Evolutionary conservation across 1,139 yeast genomes (phyloP).

Genomic region (Torulaspora pretoriensis): DNA sequence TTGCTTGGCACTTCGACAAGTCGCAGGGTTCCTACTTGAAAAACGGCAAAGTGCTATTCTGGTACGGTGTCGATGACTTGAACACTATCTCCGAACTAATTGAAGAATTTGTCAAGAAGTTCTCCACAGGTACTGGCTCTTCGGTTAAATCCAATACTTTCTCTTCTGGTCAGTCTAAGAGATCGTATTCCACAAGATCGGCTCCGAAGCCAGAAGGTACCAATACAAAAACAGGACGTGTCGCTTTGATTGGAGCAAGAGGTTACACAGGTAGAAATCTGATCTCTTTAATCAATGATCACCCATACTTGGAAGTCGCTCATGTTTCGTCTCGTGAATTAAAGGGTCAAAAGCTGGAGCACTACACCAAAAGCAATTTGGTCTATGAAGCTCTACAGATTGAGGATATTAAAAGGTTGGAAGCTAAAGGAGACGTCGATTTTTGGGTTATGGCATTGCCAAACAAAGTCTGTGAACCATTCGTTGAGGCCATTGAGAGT

Average conservation of each 20-base stretch:
- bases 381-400: conserved; percentile 80
- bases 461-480: conserved; percentile 95
- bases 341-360: conserved; percentile 78
- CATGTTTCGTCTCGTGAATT: conserved; percentile 96
- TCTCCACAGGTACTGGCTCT: conserved; percentile 15
- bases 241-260: conserved; percentile 96
- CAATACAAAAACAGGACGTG: conserved; percentile 56
- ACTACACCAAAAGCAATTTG: conserved; percentile 77
- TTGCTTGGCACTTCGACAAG: conserved; percentile 87
- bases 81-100: conserved; percentile 62
- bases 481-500: conserved; percentile 86
- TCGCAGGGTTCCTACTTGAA: conserved; percentile 92
- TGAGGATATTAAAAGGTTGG: conserved; percentile 79
- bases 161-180: conserved; percentile 35
- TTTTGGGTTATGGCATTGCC: conserved; percentile 99
- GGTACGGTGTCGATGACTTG: conserved; percentile 82
- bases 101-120: conserved; percentile 50
- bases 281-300: conserved; percentile 78
- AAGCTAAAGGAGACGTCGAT: conserved; percentile 73
- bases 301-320: conserved; percentile 79
- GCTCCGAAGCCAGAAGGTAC: conserved; percentile 73
- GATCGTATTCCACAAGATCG: conserved; percentile 41
- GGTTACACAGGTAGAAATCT: conserved; percentile 96
- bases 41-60: conserved; percentile 84
- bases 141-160: conserved; percentile 31